Evolutionary conservation across 78 protist genomes (phyloP).

Genomic region (Dictyostelium firmibasis): DNA sequence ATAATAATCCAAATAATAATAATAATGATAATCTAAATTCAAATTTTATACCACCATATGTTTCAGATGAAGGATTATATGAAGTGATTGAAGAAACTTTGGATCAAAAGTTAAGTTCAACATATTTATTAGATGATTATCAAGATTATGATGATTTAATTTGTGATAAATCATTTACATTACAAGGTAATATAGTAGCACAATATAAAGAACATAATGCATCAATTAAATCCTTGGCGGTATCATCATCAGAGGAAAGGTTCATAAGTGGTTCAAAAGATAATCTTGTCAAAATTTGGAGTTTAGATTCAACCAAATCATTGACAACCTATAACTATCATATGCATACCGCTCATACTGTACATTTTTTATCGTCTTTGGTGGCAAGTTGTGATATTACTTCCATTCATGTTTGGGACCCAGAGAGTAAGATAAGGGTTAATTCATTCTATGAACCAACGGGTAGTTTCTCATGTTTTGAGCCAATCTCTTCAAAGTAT

Average conservation of each 20-base stretch:
- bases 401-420: conserved; percentile 69
- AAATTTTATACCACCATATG: conserved; percentile 53
- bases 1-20: neutral
- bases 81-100: conserved; percentile 31
- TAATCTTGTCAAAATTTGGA: conserved; percentile 68
- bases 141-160: conserved; percentile 71
- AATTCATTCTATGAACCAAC: conserved; percentile 52
- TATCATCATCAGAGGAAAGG: conserved; percentile 26
- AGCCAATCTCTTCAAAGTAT: conserved; percentile 29
- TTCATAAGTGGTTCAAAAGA: conserved; percentile 56
- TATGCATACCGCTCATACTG: conserved; percentile 51
- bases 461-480: conserved; percentile 59
- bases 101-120: conserved; percentile 44
- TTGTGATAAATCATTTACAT: conserved; percentile 35
- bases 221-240: conserved; percentile 31
- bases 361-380: conserved; percentile 31
- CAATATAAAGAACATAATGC: conserved; percentile 60
- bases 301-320: conserved; percentile 28
- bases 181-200: conserved; percentile 57
- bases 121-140: conserved; percentile 62
- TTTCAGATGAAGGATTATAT: conserved; percentile 64
- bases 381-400: conserved; percentile 63
- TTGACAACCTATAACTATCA: conserved; percentile 45
- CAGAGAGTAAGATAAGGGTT: conserved; percentile 40
- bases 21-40: too few species aligned